Evolutionary conservation across 495 filamentous ascomycete genomes (phyloP), one percentile per base, ranked within the genome.

Genomic region (Penicillium nucicola): DNA sequence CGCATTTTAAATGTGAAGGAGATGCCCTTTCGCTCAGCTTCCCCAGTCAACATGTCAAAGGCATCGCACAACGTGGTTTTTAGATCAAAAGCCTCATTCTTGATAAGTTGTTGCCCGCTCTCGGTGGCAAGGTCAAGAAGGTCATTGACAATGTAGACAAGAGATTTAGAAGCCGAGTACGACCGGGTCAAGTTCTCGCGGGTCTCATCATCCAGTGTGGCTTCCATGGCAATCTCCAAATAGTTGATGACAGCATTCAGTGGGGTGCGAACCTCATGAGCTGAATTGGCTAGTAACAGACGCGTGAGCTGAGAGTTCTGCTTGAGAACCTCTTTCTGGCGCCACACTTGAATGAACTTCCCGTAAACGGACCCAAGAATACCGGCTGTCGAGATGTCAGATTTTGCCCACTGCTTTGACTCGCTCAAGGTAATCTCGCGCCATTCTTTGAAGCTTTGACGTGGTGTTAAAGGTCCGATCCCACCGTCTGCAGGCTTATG

Each of bases 191-290:
- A 75, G 53, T 95, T 93, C 15, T 96, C 92, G 22, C 92, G 77
- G 1, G 89, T 96, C 53, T 96, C 92, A 8, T 77, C 65, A 57
- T 96, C 91, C 2, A 96, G 75, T 0, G 82, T 68, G 2, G 89
- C 89, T 65, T 97, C 92, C 3, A 97, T 71, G 0, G 92, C 92
- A 53, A 96, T 96, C 59, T 97, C 92, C 2, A 97, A 73, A 50
- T 93, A 96, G 58, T 97, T 97, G 63, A 97, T 92, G 59, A 97
- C 93, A 17, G 92, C 92, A 65, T 96, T 96, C 4, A 97, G 72
- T 1, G 92, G 92, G 0, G 92, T 97, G 25, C 92, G 87, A 12
- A 97, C 89, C 73, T 96, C 92, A 58, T 97, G 92, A 0, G 92
- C 92, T 0, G 91, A 95, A 58, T 97, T 96, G 9, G 92, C 89